These are phyloP conservation scores for Malassezia yamatoensis DNA, from an alignment of 1,284 basidiomycete genomes.

Conservation along the genomic window DNA sequence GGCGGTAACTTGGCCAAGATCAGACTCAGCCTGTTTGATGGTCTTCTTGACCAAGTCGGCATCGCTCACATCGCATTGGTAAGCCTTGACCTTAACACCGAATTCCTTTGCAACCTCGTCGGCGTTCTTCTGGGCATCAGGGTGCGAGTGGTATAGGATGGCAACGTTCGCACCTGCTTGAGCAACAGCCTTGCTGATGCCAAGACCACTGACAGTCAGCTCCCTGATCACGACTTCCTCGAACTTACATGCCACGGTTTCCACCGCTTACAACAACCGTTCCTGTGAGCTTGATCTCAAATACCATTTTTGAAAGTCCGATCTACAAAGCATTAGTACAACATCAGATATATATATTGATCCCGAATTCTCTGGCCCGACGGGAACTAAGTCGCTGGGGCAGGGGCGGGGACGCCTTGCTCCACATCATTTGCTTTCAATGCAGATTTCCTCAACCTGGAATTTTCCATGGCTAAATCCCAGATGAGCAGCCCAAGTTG, in stretches of 20 bases:
- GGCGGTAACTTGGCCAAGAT: slow-evolving; percentile 41
- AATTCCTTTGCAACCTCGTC: slow-evolving; percentile 42
- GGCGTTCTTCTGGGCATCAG: slow-evolving; percentile 43
- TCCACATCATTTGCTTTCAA: too few species aligned
- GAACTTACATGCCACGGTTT: slow-evolving; percentile 37
- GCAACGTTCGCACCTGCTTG: slow-evolving; percentile 46
- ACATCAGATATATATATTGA: too few species aligned
- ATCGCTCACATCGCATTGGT: slow-evolving; percentile 48
- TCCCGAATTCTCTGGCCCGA: too few species aligned
- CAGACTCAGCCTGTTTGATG: slow-evolving; percentile 35
- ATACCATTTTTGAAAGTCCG: slow-evolving; percentile 12
- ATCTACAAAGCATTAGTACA: neutral
- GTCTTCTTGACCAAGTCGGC: slow-evolving; percentile 40
- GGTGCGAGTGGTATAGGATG: slow-evolving; percentile 45
- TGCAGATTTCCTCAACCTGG: too few species aligned
- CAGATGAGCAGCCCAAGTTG: too few species aligned
- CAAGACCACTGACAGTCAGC: slow-evolving; percentile 28
- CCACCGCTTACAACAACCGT: slow-evolving; percentile 54
- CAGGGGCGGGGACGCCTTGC: too few species aligned
- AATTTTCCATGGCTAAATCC: too few species aligned
- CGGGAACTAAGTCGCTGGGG: too few species aligned
- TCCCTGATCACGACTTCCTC: neutral
- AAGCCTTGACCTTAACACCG: slow-evolving; percentile 44
- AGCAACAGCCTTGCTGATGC: slow-evolving; percentile 43
- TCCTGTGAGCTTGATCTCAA: slow-evolving; percentile 25